Base-by-base conservation (phyloP, 257 asterid species). In the Solanum rostratum region DNA sequence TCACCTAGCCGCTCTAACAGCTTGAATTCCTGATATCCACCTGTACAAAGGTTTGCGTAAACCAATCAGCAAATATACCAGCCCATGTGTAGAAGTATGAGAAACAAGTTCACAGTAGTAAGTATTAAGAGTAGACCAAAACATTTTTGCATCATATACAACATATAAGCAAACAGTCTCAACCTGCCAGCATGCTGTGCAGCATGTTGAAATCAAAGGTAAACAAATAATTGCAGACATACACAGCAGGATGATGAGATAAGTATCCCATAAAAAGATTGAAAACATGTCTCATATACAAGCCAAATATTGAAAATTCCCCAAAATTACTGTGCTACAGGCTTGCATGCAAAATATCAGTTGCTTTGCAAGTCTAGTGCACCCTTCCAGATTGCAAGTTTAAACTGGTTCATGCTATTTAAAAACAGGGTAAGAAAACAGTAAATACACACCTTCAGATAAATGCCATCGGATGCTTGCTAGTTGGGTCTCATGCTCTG, bases 381-480 rank as follows among this genome's bases (percentile, higher is more conserved):
- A 76, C 45, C 62, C 45, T 0, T 76, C 18, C 45, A 76, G 39
- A 45, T 27, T 16, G 63, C 82, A 49, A 43, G 50, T 76, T 27
- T 49, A 15, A 49, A 74, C 59, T 49, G 82, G 45, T 76, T 76
- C 43, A 76, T 15, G 45, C 82, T 50, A 29, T 27, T 27, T 49
- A 76, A 29, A 50, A 49, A 50, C 37, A 76, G 27, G 27, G 6
- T 2, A 76, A 45, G n/a, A n/a, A 27, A 66, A 50, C 29, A 66
- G 57, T 30, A 50, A 49, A 66, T 54, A 88, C 89, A 49, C 59
- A 93, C 98, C 99, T 94, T 94, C 98, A 16, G 99, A 90, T 88
- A 97, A 91, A 89, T 95, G 99, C 98, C 98, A 97, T 7, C 97
- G 95, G 84, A 97, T 94, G 86, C 94, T 97, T 79, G 97, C 92